Percentiles rank a stretch among this genome's conserved stretches.
Evolutionary conservation across 73 alveolate species (phyloP).

Genomic region (Durusdinium trenchii): DNA sequence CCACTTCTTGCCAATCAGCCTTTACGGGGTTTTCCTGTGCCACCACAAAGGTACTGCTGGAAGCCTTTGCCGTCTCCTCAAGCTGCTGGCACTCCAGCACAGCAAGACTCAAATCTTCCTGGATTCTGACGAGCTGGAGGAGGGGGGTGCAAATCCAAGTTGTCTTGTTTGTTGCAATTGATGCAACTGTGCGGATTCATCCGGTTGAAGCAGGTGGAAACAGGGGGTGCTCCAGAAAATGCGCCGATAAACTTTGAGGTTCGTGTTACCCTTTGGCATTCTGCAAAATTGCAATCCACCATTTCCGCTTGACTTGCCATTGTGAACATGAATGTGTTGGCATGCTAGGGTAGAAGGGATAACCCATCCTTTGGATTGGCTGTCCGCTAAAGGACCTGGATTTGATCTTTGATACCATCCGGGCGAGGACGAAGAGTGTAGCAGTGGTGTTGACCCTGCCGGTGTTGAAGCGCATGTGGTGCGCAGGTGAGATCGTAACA

Average conservation of each 20-base stretch:
- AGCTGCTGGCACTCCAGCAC: slow-evolving; percentile 40
- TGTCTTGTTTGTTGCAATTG: no score
- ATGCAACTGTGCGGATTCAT: no score
- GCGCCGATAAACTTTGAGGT: no score
- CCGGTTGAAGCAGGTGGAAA: no score
- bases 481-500: slow-evolving; percentile 65
- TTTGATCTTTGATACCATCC: slow-evolving; percentile 57
- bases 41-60: slow-evolving; percentile 69
- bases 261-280: no score
- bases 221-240: no score
- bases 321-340: no score
- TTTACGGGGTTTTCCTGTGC: slow-evolving; percentile 46
- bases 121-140: slow-evolving; percentile 70
- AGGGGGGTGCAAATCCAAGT: no score
- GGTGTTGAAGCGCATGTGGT: slow-evolving; percentile 40
- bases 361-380: not conserved
- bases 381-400: slow-evolving; percentile 9
- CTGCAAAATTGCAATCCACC: no score
- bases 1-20: not conserved
- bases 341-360: no score
- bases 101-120: not conserved
- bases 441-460: not conserved
- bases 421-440: slow-evolving; percentile 15
- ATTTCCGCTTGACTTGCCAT: no score
- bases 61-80: slow-evolving; percentile 46